Base-by-base conservation (phyloP, 257 asterid genomes). In the Solanum virginianum region DNA sequence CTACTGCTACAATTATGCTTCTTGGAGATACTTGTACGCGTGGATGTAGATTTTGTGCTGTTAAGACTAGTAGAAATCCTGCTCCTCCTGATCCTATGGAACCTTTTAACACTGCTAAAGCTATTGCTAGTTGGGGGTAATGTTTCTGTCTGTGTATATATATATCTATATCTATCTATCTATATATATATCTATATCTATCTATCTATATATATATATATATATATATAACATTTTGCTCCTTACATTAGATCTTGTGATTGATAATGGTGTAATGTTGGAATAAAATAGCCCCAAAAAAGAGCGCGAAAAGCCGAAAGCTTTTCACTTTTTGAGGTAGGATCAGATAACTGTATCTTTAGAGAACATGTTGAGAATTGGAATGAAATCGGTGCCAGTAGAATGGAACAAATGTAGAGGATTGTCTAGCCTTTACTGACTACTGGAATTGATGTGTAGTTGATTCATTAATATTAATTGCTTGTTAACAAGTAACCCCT, bases 71-170 rank as follows among this genome's bases (percentile, higher is more conserved):
- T 86, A 82, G 93, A 88, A 95, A 92, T 80, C 99, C 99, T 6
- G 89, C 95, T 80, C 99, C 98, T 18, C 99, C 98, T 11, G 99
- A 97, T 89, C 97, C 98, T 16, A 86, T 94, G 98, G 99, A 97
- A 92, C 99, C 98, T 43, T 88, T 85, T 86, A 95, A 91, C 89
- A 95, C 99, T 56, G 99, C 99, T 26, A 87, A 91, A 87, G 99
- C 98, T 41, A 88, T 97, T 89, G 97, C 97, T 12, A 92, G 97
- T 89, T 97, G 99, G 98, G 98, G 98, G 99, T 97, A 90, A 65
- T 45, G 15, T 83, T 13, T 77, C 11, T 81, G 32, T 62, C 45
- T 51, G 49, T n/a, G 0, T 29, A 2, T 29, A 2, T 29, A 2
- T 29, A 29, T 29, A 7, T 84, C 18, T 36, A 7, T 82, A n/a